Evolutionary conservation across 345 rosid genomes (phyloP).

Genomic region (Brassica cretica): DNA sequence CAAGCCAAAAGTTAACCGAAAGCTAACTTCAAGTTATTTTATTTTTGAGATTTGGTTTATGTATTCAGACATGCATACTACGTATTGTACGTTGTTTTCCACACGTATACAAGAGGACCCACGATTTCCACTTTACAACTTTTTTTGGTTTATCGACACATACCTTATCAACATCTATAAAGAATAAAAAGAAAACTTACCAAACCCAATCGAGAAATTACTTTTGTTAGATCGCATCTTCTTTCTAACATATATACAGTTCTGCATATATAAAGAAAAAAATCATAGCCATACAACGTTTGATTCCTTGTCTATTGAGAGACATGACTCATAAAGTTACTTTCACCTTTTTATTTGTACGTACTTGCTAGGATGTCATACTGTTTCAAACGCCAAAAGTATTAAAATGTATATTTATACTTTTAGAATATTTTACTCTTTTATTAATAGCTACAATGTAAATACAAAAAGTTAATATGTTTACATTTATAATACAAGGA

Average conservation of each 20-base stretch:
- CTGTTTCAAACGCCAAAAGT: neutral
- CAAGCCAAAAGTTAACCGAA: neutral
- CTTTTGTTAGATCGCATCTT: constrained; percentile 10
- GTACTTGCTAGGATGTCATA: neutral
- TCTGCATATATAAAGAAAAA: neutral
- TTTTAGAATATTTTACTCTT: too few species aligned
- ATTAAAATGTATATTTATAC: neutral
- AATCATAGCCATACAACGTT: neutral
- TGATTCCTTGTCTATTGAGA: neutral
- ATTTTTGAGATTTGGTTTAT: neutral
- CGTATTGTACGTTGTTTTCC: constrained; percentile 1
- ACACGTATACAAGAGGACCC: constrained; percentile 28
- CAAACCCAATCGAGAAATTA: constrained; percentile 8
- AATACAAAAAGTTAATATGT: neutral
- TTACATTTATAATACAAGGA: neutral
- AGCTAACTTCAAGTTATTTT: neutral
- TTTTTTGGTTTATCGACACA: constrained; percentile 23
- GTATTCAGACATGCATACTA: neutral
- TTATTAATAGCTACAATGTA: neutral
- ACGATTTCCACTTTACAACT: constrained; percentile 21
- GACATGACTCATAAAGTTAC: constrained; percentile 20
- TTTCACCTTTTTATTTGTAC: neutral
- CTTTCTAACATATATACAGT: neutral
- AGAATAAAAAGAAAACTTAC: neutral
- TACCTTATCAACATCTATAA: constrained; percentile 23